phyloP scores from a whole-genome alignment of 2,329 filamentous ascomycete species.

The Neopestalotiopsis rosae region DNA sequence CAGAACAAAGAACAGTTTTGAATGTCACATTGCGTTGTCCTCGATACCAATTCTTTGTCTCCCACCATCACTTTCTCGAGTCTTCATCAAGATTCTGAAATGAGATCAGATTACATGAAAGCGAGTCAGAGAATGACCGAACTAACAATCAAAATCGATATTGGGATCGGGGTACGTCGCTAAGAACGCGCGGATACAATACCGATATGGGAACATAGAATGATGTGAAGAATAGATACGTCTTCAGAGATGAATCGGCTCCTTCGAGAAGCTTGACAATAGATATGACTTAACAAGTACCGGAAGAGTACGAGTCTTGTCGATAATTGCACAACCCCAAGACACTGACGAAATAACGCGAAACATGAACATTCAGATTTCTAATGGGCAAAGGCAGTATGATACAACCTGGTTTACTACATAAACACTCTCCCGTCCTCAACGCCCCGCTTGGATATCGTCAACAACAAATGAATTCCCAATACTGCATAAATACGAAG shows the following conservation, averaged over 20 bases:
- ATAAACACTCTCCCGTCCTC: neutral
- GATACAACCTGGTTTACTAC: neutral
- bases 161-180: no score
- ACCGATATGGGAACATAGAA: no score
- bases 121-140: neutral
- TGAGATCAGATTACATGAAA: neutral
- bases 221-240: no score
- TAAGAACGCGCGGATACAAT: no score
- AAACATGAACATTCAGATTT: neutral
- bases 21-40: neutral
- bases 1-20: neutral
- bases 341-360: neutral
- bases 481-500: neutral
- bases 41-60: neutral
- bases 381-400: neutral
- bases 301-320: no score
- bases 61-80: neutral
- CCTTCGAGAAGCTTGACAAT: no score
- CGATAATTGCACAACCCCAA: no score
- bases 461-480: neutral
- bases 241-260: no score
- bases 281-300: no score
- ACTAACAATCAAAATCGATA: no score
- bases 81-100: neutral
- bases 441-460: constrained; percentile 2